Conservation (phyloP, 371 early-diverging fungal genomes). For the Mucor circinelloides region DNA sequence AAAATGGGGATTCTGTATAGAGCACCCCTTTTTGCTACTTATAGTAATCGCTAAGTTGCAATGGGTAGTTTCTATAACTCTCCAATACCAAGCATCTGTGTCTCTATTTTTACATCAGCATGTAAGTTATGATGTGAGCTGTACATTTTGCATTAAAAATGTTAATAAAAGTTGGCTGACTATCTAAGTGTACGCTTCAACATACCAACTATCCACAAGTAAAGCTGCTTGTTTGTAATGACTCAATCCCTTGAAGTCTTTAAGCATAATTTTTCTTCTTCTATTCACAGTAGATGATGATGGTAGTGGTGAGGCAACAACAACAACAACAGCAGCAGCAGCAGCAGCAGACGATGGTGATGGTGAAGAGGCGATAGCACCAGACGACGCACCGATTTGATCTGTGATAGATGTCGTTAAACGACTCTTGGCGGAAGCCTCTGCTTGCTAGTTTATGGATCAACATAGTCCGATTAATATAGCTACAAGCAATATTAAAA, state of each 20-base stretch:
- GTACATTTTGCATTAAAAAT: no score
- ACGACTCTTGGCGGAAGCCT: constrained; percentile 9
- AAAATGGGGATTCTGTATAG: no score
- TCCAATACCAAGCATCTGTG: no score
- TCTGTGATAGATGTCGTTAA: constrained; percentile 9
- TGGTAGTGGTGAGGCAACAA: background rate
- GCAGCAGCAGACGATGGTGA: constrained; percentile 3
- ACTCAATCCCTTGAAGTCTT: constrained; percentile 11
- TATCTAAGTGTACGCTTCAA: constrained; percentile 14
- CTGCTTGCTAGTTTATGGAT: constrained; percentile 12
- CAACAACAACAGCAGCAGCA: constrained; percentile 4
- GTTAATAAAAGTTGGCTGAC: constrained; percentile 9
- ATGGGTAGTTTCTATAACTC: no score
- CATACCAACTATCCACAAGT: constrained; percentile 17
- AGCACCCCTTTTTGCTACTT: no score
- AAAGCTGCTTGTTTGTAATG: constrained; percentile 8
- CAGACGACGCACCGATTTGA: constrained; percentile 11
- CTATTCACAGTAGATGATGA: constrained; percentile 4
- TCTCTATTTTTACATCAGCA: no score
- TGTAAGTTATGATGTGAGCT: no score
- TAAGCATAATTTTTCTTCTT: constrained; percentile 10
- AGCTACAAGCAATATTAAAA: constrained; percentile 11
- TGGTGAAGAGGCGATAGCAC: constrained; percentile 9
- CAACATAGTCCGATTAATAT: constrained; percentile 10
- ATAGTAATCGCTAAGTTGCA: no score